Base-by-base conservation (phyloP, 306 rosid species). In the Rosa persica region DNA sequence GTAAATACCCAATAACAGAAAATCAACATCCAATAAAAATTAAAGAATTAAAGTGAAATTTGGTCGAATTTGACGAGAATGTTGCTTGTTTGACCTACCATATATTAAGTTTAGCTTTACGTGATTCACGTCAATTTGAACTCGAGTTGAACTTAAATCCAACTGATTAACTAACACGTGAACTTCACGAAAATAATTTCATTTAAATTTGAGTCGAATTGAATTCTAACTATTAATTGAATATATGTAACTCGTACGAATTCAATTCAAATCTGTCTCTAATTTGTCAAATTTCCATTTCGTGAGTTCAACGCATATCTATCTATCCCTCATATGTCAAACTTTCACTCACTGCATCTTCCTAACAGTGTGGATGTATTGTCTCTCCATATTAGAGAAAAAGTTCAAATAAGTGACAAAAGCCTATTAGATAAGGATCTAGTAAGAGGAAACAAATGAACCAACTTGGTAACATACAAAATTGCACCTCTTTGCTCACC, bases 341-440 rank as follows among this genome's bases (percentile, higher is more conserved):
- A 55, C 13, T 0, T n/a, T n/a, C 10, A 55, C 27, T 3, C 1
- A 0, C 8, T 3, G 12, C 0, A 0, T n/a, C 0, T 27, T 55
- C 12, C 5, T n/a, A n/a, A 55, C 27, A 51, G 5, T 16, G 17
- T 51, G 57, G 22, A 51, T 17, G 6, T 15, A 51, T 51, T 0
- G 2, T 51, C 2, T 13, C 9, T 5, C 36, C 36, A 30, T 30
- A n/a, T 55, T 4, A 55, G 11, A n/a, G 1, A n/a, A 46, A 47
- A 47, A 47, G 52, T 47, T 12, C 4, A 47, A n/a, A n/a, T n/a
- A 4, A 0, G 5, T 55, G 12, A 8, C 13, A n/a, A n/a, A 55
- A n/a, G 13, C 62, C 11, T 6, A 55, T 8, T 0, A 55, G 57
- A 20, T 54, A 54, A 6, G 0, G 61, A 19, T n/a, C 62, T n/a